Evolutionary conservation across 129 eudicot species (phyloP).

Genomic region (Tanacetum coccineum): DNA sequence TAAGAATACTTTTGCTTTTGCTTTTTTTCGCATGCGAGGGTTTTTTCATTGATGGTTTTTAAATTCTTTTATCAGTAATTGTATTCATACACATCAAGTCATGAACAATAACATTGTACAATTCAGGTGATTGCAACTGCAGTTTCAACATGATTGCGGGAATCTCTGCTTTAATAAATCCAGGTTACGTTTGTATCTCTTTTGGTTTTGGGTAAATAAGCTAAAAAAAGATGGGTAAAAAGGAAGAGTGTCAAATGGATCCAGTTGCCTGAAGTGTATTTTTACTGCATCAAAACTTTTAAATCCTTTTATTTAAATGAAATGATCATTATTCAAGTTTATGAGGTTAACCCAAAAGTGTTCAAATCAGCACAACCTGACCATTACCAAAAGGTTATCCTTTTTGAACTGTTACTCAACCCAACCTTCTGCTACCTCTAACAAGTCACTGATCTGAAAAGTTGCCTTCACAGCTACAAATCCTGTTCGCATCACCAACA

Average conservation of each 20-base stretch:
- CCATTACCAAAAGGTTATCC: neutral
- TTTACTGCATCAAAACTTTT: neutral
- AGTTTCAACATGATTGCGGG: slow-evolving; percentile 76
- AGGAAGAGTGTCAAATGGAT: neutral
- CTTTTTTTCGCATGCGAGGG: slow-evolving; percentile 36
- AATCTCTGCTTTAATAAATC: too few species aligned
- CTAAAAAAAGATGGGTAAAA: neutral
- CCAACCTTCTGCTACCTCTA: neutral
- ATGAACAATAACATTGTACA: neutral
- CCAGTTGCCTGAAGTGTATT: neutral
- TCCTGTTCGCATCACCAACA: slow-evolving; percentile 74
- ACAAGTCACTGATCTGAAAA: slow-evolving; percentile 25
- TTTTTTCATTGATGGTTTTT: too few species aligned
- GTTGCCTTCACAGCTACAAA: slow-evolving; percentile 53
- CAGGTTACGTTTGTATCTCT: neutral
- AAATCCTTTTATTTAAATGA: neutral
- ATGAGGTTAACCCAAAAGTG: neutral
- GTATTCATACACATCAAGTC: neutral
- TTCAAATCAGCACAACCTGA: neutral
- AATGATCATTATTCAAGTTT: neutral
- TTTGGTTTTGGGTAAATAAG: neutral
- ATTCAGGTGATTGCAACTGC: slow-evolving; percentile 78
- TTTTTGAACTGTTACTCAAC: neutral
- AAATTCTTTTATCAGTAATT: too few species aligned
- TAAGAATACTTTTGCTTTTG: slow-evolving; percentile 32